Evolutionary conservation across 352 stramenopile genomes (phyloP), one percentile per base, ranked within the genome.

Genomic region (Phytophthora syringae): DNA sequence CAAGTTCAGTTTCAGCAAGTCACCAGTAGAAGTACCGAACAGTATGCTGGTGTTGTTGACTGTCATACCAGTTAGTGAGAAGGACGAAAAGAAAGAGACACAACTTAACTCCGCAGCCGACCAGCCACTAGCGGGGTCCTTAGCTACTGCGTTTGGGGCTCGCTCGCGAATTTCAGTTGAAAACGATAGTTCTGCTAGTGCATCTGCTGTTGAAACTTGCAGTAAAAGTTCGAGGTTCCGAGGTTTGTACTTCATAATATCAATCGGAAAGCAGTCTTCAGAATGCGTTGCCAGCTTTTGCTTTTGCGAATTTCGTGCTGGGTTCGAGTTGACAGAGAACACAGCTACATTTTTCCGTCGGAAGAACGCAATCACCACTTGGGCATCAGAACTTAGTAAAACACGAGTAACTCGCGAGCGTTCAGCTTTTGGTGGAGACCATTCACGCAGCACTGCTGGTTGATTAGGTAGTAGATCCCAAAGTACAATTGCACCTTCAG

Each of bases 1-100:
- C 13, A 71, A 51, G 55, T 80, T 83, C 20, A 62, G 42, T 60
- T 83, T 83, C 4, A 80, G 1, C 27, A 83, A 62, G 22, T 79
- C 72, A 13, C 75, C 75, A 9, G 32, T 67, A 0, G 72, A 72
- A 34, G 60, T 24, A 10, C 75, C 72, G 21, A 65, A 80, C 30
- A 83, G 7, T 6, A 79, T 37, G 24, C 55, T 74, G 11, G 21
- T 27, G 40, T 61, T 55, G 2, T 49, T 20, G 5, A 20, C 25
- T 16, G 22, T 3, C 27, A 63, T 43, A 1, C 74, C 64, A 39
- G 66, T 47, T 5, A 72, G 44, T 2, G 67, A 65, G 30, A 48
- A 55, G 5, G 68, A 68, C 4, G 56, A 15, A 42, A 79, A 78
- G 36, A 77, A 83, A 20, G 39, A 62, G 2, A 21, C 49, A 57